A percentile compares a stretch with the other conserved stretches of the same genome.
These are phyloP conservation scores for Juncus inflexus DNA, from an alignment of 176 grass and related monocot genomes.

Conservation along the genomic window DNA sequence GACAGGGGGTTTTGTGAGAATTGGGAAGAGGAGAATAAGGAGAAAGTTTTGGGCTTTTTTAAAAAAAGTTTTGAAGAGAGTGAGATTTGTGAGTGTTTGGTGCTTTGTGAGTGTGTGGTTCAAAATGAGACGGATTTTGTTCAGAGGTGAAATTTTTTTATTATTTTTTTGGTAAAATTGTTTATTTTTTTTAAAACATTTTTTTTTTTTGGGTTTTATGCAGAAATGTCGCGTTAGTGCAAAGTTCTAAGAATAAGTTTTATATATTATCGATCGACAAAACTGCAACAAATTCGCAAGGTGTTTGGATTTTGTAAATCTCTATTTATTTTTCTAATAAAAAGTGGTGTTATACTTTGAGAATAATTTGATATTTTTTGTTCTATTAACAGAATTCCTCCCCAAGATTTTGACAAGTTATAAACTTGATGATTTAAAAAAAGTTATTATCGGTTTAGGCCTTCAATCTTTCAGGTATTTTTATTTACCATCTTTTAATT, in stretches of 20 bases:
- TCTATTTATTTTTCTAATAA: not conserved
- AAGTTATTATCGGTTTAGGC: conserved; percentile 71
- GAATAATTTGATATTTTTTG: conserved; percentile 12
- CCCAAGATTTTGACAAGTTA: conserved; percentile 59
- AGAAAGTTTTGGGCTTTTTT: conserved; percentile 45
- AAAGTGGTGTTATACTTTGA: not conserved
- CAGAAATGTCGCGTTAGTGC: conserved; percentile 73
- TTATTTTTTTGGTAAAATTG: not conserved
- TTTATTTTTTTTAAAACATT: not conserved
- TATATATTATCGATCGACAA: conserved; percentile 59
- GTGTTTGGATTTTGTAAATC: conserved; percentile 46
- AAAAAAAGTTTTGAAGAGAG: conserved; percentile 34
- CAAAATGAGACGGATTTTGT: conserved; percentile 39
- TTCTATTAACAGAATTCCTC: conserved; percentile 47
- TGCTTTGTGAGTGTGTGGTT: conserved; percentile 67
- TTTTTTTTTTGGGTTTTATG: conserved; percentile 18
- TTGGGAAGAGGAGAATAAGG: conserved; percentile 22
- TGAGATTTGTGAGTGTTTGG: conserved; percentile 65
- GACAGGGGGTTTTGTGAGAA: not conserved
- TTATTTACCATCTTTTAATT: conserved; percentile 13
- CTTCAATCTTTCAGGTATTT: conserved; percentile 74
- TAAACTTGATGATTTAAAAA: conserved; percentile 57
- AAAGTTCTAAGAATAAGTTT: conserved; percentile 68
- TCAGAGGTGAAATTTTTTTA: conserved; percentile 48
- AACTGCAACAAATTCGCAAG: conserved; percentile 41